Conservation (phyloP, 169 alveolate species). For the Plasmodium blacklocki region DNA sequence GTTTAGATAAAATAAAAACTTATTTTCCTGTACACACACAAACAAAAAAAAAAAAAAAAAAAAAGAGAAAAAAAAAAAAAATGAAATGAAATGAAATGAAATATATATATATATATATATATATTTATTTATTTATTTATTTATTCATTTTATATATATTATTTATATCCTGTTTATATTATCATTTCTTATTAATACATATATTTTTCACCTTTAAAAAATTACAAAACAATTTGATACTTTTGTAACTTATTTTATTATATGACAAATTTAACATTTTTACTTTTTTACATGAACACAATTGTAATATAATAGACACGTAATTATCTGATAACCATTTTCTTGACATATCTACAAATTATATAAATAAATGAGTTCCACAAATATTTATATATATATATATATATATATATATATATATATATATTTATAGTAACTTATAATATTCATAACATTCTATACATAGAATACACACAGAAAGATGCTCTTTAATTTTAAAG, state of each 20-base stretch:
- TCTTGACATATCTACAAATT: slow-evolving; percentile 48
- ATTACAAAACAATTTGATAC: slow-evolving; percentile 15
- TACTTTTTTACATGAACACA: slow-evolving; percentile 50
- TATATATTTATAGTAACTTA: neutral
- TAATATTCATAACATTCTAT: neutral
- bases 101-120: neutral
- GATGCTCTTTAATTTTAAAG: neutral
- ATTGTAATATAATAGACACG: slow-evolving; percentile 41
- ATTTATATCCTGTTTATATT: slow-evolving; percentile 2
- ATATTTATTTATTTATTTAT: neutral
- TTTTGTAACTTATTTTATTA: slow-evolving; percentile 62
- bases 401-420: slow-evolving; percentile 11
- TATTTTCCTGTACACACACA: slow-evolving; percentile 36
- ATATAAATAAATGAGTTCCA: slow-evolving; percentile 1
- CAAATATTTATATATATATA: neutral
- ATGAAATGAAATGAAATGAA: neutral
- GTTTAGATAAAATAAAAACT: slow-evolving; percentile 38
- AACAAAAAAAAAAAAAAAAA: no score
- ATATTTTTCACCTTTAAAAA: slow-evolving; percentile 24
- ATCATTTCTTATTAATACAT: neutral
- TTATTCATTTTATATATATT: neutral
- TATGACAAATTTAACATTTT: slow-evolving; percentile 65
- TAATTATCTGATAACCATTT: slow-evolving; percentile 76
- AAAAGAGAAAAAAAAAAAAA: no score
- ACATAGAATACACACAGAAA: neutral